Evolutionary conservation across 805 yeast genomes (phyloP).

Genomic region (Ogataea wickerhamii): DNA sequence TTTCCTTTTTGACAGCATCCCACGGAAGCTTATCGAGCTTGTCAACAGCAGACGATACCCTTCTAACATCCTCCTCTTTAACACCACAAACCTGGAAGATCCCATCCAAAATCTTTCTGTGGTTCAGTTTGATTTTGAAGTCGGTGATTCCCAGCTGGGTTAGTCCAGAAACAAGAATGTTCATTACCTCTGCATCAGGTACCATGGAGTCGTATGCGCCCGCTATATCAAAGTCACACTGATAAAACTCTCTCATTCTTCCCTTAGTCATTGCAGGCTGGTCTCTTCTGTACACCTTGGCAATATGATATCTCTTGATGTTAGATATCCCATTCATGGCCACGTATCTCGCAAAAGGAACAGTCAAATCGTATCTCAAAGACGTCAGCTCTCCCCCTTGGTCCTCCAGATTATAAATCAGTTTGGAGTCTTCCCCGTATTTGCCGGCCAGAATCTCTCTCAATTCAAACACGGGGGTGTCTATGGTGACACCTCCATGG

Average conservation of each 20-base stretch:
- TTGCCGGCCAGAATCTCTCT: constrained; percentile 95
- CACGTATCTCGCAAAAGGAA: constrained; percentile 95
- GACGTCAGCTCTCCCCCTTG: constrained; percentile 99
- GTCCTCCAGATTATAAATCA: constrained; percentile 93
- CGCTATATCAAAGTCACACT: constrained; percentile 97
- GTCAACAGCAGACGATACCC: constrained; percentile 92
- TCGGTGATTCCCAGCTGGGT: constrained; percentile 79
- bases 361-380: constrained; percentile 93
- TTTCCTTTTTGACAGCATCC: constrained; percentile 90
- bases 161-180: constrained; percentile 80
- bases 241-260: constrained; percentile 99
- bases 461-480: constrained; percentile 96
- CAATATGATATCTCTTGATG: constrained; percentile 94
- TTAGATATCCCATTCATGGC: constrained; percentile 90
- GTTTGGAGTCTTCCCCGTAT: constrained; percentile 97
- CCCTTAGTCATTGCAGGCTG: constrained; percentile 99
- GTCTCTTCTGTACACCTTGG: constrained; percentile 97
- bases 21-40: constrained; percentile 94
- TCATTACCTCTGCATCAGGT: constrained; percentile 89
- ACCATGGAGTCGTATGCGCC: constrained; percentile 92
- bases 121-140: constrained; percentile 89
- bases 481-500: constrained; percentile 98
- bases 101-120: constrained; percentile 94
- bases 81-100: constrained; percentile 95
- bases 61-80: constrained; percentile 87